phyloP scores from a whole-genome alignment of 2,329 filamentous ascomycete genomes.

The Epichloe coenophiala region DNA sequence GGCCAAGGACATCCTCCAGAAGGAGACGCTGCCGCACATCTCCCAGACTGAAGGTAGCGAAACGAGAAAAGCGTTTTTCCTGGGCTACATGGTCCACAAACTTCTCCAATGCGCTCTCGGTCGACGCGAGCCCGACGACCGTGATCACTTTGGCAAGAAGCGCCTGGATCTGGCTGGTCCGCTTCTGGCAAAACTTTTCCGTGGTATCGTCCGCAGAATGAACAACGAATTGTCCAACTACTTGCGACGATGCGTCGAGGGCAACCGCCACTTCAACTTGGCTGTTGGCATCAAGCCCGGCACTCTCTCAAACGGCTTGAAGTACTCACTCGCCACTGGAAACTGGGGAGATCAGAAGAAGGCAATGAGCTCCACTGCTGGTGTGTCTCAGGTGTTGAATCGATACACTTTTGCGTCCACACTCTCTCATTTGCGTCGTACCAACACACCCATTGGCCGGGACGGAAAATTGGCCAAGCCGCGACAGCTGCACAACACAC shows the following conservation, averaged over 20 bases:
- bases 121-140: conserved; percentile 85
- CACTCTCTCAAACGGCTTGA: conserved; percentile 84
- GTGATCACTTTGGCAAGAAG: conserved; percentile 99
- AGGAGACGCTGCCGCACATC: conserved; percentile 92
- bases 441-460: conserved; percentile 93
- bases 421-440: conserved; percentile 88
- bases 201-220: conserved; percentile 78
- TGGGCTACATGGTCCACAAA: conserved; percentile 98
- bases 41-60: conserved; percentile 91
- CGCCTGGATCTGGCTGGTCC: conserved; percentile 89
- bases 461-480: conserved; percentile 98
- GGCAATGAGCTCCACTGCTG: conserved; percentile 83
- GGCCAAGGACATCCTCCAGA: conserved; percentile 88
- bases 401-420: conserved; percentile 96
- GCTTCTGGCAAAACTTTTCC: conserved; percentile 90
- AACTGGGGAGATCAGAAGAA: conserved; percentile 99
- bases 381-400: conserved; percentile 96
- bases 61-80: conserved; percentile 91
- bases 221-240: conserved; percentile 85
- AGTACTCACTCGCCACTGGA: conserved; percentile 92
- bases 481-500: conserved; percentile 93
- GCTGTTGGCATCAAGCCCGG: conserved; percentile 82
- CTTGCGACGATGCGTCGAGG: conserved; percentile 83
- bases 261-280: conserved; percentile 77
- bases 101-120: conserved; percentile 87